Conservation (phyloP, 768 basidiomycete genomes). For the Mycena vulgaris region DNA sequence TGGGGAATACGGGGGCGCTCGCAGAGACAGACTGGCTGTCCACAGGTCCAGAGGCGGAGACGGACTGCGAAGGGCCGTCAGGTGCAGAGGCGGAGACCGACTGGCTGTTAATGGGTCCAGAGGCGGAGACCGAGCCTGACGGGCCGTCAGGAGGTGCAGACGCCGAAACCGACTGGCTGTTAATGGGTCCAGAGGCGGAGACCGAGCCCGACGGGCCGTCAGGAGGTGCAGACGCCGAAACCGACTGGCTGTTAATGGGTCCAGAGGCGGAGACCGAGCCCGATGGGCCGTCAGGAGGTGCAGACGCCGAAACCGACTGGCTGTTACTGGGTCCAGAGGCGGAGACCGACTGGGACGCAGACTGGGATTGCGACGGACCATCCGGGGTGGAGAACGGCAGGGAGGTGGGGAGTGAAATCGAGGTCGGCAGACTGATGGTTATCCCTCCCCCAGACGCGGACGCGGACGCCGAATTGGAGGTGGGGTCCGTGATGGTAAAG, state of each 20-base stretch:
- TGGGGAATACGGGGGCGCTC: constrained; percentile 9
- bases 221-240: neutral
- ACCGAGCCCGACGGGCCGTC: neutral
- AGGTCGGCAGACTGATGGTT: neutral
- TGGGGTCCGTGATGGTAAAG: constrained; percentile 16
- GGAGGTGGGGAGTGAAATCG: too few species aligned
- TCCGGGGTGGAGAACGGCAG: neutral
- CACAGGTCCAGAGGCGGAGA: neutral
- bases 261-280: neutral
- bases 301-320: neutral
- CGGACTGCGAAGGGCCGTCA: neutral
- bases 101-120: neutral
- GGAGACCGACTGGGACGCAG: neutral
- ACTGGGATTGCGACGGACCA: neutral
- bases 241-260: neutral
- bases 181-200: neutral
- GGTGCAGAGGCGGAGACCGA: neutral
- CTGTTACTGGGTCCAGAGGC: neutral
- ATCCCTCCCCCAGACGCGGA: neutral
- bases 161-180: neutral
- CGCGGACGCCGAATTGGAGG: constrained; percentile 18
- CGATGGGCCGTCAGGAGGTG: too few species aligned
- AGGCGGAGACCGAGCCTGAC: neutral
- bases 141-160: neutral
- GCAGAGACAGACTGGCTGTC: constrained; percentile 13